Evolutionary conservation across 495 filamentous ascomycete species (phyloP).

Genomic region (Xylaria palmicola): DNA sequence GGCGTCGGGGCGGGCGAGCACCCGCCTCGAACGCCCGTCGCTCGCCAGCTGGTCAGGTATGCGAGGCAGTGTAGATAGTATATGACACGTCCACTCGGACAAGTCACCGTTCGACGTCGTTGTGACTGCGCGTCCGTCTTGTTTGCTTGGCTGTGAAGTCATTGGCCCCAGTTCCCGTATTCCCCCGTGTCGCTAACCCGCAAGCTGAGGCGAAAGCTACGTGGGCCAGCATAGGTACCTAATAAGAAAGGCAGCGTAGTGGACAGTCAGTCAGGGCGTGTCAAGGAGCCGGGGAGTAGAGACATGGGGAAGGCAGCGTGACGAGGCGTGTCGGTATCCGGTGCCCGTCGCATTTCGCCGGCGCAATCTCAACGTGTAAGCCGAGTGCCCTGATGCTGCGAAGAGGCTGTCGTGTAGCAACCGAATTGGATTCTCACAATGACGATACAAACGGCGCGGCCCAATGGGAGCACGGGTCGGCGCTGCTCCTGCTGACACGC

Average conservation of each 20-base stretch:
- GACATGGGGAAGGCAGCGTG: slow-evolving; percentile 1
- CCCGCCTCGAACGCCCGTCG: slow-evolving; percentile 5
- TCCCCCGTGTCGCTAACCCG: slow-evolving; percentile 22
- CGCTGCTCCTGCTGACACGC: slow-evolving; percentile 29
- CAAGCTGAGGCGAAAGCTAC: slow-evolving; percentile 11
- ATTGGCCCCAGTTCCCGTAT: slow-evolving; percentile 27
- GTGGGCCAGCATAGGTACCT: slow-evolving; percentile 13
- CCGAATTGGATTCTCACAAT: slow-evolving; percentile 29
- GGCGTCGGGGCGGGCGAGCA: neutral
- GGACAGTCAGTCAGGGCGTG: neutral
- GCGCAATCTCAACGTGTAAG: slow-evolving; percentile 20
- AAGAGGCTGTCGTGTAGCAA: slow-evolving; percentile 30
- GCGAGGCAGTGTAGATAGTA: slow-evolving; percentile 15
- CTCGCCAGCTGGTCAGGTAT: slow-evolving; percentile 12
- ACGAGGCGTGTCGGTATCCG: slow-evolving; percentile 18
- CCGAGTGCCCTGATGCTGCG: slow-evolving; percentile 21
- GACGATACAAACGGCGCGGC: slow-evolving; percentile 30
- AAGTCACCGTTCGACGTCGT: slow-evolving; percentile 24
- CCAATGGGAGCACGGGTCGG: slow-evolving; percentile 23
- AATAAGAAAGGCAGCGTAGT: slow-evolving; percentile 7
- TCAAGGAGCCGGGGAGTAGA: neutral
- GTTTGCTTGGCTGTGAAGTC: slow-evolving; percentile 30
- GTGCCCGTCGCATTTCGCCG: neutral
- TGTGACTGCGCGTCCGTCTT: slow-evolving; percentile 18
- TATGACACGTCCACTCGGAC: slow-evolving; percentile 29